Percentiles rank a stretch among this genome's conserved stretches.
These are phyloP conservation scores for Xylaria sp. DNA, from an alignment of 2,329 filamentous ascomycete species.

Conservation along the genomic window DNA sequence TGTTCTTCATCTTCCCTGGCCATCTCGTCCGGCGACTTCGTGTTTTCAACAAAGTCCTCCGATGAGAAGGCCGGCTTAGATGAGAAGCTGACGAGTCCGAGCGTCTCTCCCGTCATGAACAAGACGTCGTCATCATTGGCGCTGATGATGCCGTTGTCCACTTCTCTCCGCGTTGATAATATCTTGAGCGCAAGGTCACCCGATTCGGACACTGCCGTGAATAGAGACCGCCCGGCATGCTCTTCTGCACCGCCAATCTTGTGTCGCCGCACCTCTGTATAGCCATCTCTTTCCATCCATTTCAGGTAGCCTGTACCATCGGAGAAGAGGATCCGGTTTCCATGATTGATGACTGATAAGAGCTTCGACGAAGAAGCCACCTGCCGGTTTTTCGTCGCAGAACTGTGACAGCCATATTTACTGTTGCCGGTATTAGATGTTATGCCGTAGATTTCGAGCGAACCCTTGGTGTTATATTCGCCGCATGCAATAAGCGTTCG, in stretches of 20 bases:
- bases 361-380: slow-evolving; percentile 76
- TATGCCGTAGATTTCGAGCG: slow-evolving; percentile 77
- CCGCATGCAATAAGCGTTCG: slow-evolving; percentile 75
- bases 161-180: slow-evolving; percentile 51
- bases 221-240: slow-evolving; percentile 44
- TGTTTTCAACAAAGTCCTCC: slow-evolving; percentile 47
- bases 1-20: slow-evolving; percentile 52
- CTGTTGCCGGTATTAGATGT: slow-evolving; percentile 29
- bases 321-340: slow-evolving; percentile 73
- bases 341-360: slow-evolving; percentile 74
- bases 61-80: slow-evolving; percentile 43
- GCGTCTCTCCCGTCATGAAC: slow-evolving; percentile 81
- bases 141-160: slow-evolving; percentile 12
- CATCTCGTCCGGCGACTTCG: slow-evolving; percentile 41
- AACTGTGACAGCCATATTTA: slow-evolving; percentile 38
- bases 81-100: slow-evolving; percentile 67
- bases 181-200: slow-evolving; percentile 80
- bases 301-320: slow-evolving; percentile 80
- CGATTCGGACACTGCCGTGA: slow-evolving; percentile 46
- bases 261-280: slow-evolving; percentile 51
- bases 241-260: slow-evolving; percentile 52
- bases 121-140: slow-evolving; percentile 63
- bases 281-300: slow-evolving; percentile 85
- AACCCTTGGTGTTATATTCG: slow-evolving; percentile 87
- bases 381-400: slow-evolving; percentile 70